Evolutionary conservation across 1,284 basidiomycete species (phyloP), one percentile per base, ranked within the genome.

Genomic region (Cryptococcus sp.): DNA sequence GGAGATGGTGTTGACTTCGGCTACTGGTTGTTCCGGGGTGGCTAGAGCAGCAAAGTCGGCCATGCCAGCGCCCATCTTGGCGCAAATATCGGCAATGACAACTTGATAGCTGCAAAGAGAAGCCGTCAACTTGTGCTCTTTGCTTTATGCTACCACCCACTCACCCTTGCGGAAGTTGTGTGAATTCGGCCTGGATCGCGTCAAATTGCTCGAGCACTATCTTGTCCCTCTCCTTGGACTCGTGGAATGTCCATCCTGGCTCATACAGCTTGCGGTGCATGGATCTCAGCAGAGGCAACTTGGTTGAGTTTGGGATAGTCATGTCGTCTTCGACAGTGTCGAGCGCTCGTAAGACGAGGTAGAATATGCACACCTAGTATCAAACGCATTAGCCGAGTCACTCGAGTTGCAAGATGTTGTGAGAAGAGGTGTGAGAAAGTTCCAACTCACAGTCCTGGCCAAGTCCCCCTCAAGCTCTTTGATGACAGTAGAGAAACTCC

Each of bases 301-400:
- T 99, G 66, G 87, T 79, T 13, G 86, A 81, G 76, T 93, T 89
- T 1, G 89, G 83, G 57, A 99, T 85, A 3, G 93, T 91, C 93
- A 98, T 99, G 81, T 99, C 95, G 76, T 99, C 95, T 78, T 99
- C 95, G 60, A 99, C 85, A 13, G 96, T 99, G 79, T 99, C 96
- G 34, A 99, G 81, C 1, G 86, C 95, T 25, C 95, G 86, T 6
- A 99, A 84, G 5, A 95, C 89, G 52, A 99, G 85, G 79, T 99
- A 99, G 80, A 97, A 99, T 61, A 99, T 78, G 76, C 91, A 93
- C 64, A 97, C 86, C 92, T 94, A 67, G 15, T 5, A 23, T 40
- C 41, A 44, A 19, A 7, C 41, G 41, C n/a, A 44, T 34, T 34
- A 34, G 29, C 29, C n/a, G n/a, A 34, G 29, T 34, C 29, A 13